Conservation (phyloP, 768 basidiomycete genomes). For the Calocera viscosa region DNA sequence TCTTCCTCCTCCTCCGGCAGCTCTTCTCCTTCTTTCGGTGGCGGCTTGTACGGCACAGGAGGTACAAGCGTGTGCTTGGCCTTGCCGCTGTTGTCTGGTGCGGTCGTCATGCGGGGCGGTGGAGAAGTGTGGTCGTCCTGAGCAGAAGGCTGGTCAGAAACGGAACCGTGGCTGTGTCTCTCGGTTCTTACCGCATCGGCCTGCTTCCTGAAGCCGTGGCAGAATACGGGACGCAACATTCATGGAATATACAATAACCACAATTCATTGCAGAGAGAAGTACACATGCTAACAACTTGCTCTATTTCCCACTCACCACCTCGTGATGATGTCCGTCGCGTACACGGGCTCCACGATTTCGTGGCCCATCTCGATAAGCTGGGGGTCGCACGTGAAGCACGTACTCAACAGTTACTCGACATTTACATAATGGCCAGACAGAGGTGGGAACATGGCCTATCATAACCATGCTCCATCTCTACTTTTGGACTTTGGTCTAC, state of each 20-base stretch:
- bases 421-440: no score
- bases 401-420: no score
- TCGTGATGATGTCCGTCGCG: conserved; percentile 20
- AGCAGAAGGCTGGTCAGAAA: conserved; percentile 5
- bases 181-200: not conserved
- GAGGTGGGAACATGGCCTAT: no score
- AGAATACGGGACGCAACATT: no score
- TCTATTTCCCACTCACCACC: not conserved
- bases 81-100: conserved; percentile 8
- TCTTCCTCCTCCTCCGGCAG: conserved; percentile 8
- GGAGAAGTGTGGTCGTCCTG: not conserved
- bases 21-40: not conserved
- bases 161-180: conserved; percentile 4
- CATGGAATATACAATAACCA: no score
- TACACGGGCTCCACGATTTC: conserved; percentile 13
- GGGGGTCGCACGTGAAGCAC: no score
- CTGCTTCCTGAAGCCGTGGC: no score
- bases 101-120: not conserved
- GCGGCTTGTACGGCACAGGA: conserved; percentile 5
- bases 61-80: conserved; percentile 5
- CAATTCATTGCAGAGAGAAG: not conserved
- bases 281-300: not conserved
- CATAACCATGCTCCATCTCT: no score
- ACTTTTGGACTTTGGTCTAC: no score
- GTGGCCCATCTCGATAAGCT: conserved; percentile 13